Conservation (phyloP, 2,329 filamentous ascomycete species). For the Keithomyces neogunnii region DNA sequence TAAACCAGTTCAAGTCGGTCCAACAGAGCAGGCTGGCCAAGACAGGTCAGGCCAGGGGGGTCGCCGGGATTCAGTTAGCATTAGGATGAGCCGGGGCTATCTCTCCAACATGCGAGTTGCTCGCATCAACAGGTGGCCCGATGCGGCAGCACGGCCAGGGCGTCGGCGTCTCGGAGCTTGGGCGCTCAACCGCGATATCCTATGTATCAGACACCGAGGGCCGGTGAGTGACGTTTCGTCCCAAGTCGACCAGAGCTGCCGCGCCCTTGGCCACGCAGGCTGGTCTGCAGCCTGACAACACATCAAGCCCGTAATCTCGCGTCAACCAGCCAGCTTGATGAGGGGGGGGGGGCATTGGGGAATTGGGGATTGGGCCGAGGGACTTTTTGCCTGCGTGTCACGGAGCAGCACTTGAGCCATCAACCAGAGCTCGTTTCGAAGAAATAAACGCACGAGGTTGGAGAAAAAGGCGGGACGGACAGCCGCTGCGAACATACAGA, state of each 20-base stretch:
- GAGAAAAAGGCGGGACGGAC: background rate
- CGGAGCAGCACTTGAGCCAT: background rate
- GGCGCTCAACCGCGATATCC: no score
- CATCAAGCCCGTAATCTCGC: background rate
- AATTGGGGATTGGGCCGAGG: background rate
- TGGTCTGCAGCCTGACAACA: background rate
- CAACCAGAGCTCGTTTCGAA: background rate
- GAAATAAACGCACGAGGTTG: background rate
- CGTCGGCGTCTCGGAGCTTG: no score
- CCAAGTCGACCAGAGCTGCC: background rate
- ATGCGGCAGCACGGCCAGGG: no score
- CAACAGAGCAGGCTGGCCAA: no score
- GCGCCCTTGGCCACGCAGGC: background rate
- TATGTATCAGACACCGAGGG: no score
- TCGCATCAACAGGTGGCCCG: no score
- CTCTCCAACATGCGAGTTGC: no score
- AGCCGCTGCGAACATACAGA: background rate
- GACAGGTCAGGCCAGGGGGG: no score
- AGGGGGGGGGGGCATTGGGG: background rate
- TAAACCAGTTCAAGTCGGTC: no score
- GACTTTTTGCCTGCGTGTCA: background rate
- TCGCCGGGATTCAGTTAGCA: no score
- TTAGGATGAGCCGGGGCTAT: no score
- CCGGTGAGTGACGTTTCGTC: no score
- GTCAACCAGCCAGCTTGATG: background rate